Conservation (phyloP, 306 rosid genomes). For the Citrullus mucosospermus region DNA sequence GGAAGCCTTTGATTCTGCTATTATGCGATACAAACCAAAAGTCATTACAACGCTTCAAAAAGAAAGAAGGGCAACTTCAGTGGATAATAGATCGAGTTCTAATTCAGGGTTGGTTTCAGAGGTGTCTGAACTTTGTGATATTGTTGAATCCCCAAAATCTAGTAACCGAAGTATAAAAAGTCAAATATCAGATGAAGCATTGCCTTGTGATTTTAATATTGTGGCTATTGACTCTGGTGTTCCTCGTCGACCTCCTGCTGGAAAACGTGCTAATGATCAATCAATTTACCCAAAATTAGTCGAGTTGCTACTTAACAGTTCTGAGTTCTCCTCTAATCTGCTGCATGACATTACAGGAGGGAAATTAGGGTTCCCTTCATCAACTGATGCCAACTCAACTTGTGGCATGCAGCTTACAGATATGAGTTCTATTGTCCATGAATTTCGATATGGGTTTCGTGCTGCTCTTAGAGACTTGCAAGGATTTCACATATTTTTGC, state of each 20-base stretch:
- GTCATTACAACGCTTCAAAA: conserved; percentile 46
- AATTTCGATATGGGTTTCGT: conserved; percentile 71
- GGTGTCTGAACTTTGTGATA: conserved; percentile 58
- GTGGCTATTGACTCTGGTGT: conserved; percentile 74
- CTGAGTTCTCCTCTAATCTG: conserved; percentile 65
- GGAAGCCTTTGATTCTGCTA: conserved; percentile 51
- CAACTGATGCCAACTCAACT: conserved; percentile 23
- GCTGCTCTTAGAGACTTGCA: conserved; percentile 80
- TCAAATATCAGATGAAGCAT: conserved; percentile 22
- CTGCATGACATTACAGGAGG: conserved; percentile 71
- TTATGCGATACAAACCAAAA: conserved; percentile 53
- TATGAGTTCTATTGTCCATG: conserved; percentile 32
- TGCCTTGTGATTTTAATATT: conserved; percentile 38
- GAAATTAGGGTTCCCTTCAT: conserved; percentile 51
- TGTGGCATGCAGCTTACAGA: conserved; percentile 29
- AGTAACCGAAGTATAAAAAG: conserved; percentile 24
- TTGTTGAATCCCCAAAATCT: conserved; percentile 30
- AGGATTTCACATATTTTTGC: conserved; percentile 79
- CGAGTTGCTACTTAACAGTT: conserved; percentile 69
- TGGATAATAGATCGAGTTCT: conserved; percentile 41
- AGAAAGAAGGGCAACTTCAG: conserved; percentile 76
- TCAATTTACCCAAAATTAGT: conserved; percentile 80
- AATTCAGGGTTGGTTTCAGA: conserved; percentile 38
- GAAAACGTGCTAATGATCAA: conserved; percentile 89
- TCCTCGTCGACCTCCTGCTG: conserved; percentile 96